Base-by-base conservation (phyloP, 2,329 filamentous ascomycete genomes). In the Phyllosticta citribraziliensis region DNA sequence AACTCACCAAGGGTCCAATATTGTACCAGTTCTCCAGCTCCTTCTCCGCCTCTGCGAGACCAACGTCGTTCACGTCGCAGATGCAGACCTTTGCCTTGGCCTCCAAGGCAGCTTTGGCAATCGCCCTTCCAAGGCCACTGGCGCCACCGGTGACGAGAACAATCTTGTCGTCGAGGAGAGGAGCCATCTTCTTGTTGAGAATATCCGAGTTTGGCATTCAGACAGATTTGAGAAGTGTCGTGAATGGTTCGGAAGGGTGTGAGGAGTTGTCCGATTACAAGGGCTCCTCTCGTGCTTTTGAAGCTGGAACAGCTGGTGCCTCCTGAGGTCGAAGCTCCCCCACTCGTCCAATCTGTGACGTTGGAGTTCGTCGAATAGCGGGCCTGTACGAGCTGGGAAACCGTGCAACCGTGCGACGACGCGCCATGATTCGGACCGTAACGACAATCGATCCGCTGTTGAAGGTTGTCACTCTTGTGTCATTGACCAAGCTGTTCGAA, bases 1-100 rank as follows among this genome's bases (percentile, higher is more conserved):
- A n/a, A 47, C 40, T 47, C n/a, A 47, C 40, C 6, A 47, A 17
- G 20, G 52, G 52, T 5, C 52, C 52, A 53, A 53, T 27, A 19
- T 53, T 22, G 20, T 27, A 53, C 24, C 52, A 27, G 47, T 52
- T 57, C 17, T 61, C 55, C 30, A 55, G 55, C 27, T 61, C 59
- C 19, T 61, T 57, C 22, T 56, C 59, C 0, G 40, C 22, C 59
- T 61, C 59, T 9, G 20, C 24, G 19, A 53, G 52, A 22, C 12
- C 24, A 22, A 24, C 24, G 14, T 61, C 59, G 63, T 73, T 72
- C 63, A 74, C 70, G 56, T 75, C 73, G 64, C 68, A 69, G 52
- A 72, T 66, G 33, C 73, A 68, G 22, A 75, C 72, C 51, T 71
- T 73, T 57, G 69, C 68, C 22, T 70, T 72, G 17, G 67, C 64